Conservation (phyloP, 768 basidiomycete species). For the Xanthoconium purpureum region DNA sequence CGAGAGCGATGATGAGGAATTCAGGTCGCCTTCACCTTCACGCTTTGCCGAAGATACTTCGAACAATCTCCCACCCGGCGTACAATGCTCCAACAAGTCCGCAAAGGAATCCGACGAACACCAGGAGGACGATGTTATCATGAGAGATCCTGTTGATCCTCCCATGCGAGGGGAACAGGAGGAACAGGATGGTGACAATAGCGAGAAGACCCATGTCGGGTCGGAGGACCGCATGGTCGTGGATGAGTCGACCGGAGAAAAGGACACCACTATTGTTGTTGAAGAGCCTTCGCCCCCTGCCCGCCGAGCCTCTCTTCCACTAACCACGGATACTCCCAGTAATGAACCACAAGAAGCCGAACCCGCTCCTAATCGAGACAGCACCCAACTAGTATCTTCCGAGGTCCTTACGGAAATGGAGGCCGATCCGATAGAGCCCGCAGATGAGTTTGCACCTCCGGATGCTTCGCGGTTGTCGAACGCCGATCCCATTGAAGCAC, state of each 20-base stretch:
- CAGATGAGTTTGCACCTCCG: constrained; percentile 34
- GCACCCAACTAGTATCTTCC: neutral
- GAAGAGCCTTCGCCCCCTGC: neutral
- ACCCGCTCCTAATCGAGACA: neutral
- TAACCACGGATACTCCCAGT: neutral
- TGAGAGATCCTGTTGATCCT: constrained; percentile 5
- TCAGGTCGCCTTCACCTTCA: constrained; percentile 15
- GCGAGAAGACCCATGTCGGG: constrained; percentile 22
- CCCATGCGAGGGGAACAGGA: neutral
- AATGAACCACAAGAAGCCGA: constrained; percentile 17
- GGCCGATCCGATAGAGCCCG: constrained; percentile 45
- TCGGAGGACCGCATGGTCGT: constrained; percentile 17
- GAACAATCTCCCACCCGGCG: constrained; percentile 27
- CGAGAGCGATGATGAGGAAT: constrained; percentile 35
- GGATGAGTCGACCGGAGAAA: constrained; percentile 8
- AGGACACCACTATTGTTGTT: neutral
- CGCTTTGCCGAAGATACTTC: constrained; percentile 31
- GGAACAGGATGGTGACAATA: constrained; percentile 7
- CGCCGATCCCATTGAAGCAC: constrained; percentile 32
- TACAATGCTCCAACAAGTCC: constrained; percentile 15
- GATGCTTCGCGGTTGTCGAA: constrained; percentile 6
- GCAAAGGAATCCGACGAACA: neutral
- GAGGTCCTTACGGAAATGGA: neutral
- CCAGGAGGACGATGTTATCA: constrained; percentile 4
- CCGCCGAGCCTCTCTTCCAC: neutral